Percentiles rank a stretch among this genome's conserved stretches.
These are phyloP conservation scores for Phytophthora fragariae DNA, from an alignment of 352 stramenopile species.

Conservation along the genomic window DNA sequence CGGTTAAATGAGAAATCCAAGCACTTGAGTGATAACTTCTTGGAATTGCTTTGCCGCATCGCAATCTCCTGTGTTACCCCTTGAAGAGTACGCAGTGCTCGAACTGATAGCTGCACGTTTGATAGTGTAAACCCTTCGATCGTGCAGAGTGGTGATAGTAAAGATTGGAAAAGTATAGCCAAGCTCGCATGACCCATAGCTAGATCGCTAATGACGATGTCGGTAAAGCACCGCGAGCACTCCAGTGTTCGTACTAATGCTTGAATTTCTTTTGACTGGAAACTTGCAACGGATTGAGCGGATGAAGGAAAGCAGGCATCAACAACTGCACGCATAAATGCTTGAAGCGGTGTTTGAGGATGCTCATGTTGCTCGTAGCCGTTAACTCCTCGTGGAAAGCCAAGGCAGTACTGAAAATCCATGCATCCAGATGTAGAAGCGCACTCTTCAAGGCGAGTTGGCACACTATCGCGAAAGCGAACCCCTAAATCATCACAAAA, in stretches of 20 bases:
- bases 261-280: constrained; percentile 54
- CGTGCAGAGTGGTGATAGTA: constrained; percentile 46
- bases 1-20: constrained; percentile 77
- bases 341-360: constrained; percentile 17
- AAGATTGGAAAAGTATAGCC: constrained; percentile 57
- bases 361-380: constrained; percentile 41
- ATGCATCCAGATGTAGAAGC: constrained; percentile 45
- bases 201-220: constrained; percentile 62
- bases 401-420: constrained; percentile 75
- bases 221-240: constrained; percentile 49
- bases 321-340: constrained; percentile 20
- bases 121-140: constrained; percentile 56
- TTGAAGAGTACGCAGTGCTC: constrained; percentile 56
- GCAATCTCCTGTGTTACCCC: constrained; percentile 64
- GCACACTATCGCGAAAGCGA: constrained; percentile 57
- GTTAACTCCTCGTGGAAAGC: constrained; percentile 38
- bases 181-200: constrained; percentile 50
- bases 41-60: constrained; percentile 39
- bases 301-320: constrained; percentile 28
- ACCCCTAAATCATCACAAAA: constrained; percentile 71
- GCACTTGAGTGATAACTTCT: constrained; percentile 44
- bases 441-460: constrained; percentile 58
- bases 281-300: constrained; percentile 18
- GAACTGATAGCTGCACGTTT: constrained; percentile 53
- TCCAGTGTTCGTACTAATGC: constrained; percentile 55